phyloP scores from a whole-genome alignment of 805 yeast genomes.

The Yarrowia hollandica region DNA sequence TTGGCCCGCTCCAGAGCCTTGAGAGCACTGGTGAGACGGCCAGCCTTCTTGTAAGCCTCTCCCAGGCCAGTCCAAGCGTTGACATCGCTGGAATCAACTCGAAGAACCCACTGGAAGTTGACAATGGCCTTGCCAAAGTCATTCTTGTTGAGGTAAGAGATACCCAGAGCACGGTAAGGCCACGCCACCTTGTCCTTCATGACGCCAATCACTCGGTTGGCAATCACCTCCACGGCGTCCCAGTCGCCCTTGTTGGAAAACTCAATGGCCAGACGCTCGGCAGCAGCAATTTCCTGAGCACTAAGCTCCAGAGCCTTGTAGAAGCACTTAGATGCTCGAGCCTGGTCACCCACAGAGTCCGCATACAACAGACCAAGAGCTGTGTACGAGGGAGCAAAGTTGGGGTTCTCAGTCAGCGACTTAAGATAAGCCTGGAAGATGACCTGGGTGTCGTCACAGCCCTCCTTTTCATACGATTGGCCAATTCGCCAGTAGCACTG shows the following conservation, averaged over 20 bases:
- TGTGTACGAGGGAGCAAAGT: conserved; percentile 77
- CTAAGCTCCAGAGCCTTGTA: conserved; percentile 88
- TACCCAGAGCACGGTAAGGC: conserved; percentile 89
- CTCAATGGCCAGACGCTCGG: conserved; percentile 67
- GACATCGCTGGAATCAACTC: conserved; percentile 63
- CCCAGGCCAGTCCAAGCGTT: conserved; percentile 96
- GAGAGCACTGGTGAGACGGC: conserved; percentile 80
- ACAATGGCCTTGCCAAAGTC: conserved; percentile 79
- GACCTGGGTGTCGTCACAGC: conserved; percentile 41
- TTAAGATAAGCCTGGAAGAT: conserved; percentile 58
- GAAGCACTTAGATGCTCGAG: conserved; percentile 80
- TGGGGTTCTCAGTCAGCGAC: conserved; percentile 63
- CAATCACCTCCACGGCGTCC: conserved; percentile 77
- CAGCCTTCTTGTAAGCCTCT: conserved; percentile 86
- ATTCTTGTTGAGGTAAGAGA: conserved; percentile 67
- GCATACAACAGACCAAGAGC: conserved; percentile 75
- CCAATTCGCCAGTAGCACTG: conserved; percentile 72
- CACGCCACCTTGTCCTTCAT: conserved; percentile 53
- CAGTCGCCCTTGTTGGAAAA: conserved; percentile 71
- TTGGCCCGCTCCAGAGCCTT: conserved; percentile 75
- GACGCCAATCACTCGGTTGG: conserved; percentile 62
- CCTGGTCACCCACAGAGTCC: conserved; percentile 55
- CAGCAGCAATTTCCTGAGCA: conserved; percentile 71
- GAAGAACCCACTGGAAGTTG: conserved; percentile 81
- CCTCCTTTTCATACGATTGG: conserved; percentile 51